These are phyloP conservation scores for Leptomonas pyrrhocoris DNA, from an alignment of 208 protist species.

Conservation along the genomic window DNA sequence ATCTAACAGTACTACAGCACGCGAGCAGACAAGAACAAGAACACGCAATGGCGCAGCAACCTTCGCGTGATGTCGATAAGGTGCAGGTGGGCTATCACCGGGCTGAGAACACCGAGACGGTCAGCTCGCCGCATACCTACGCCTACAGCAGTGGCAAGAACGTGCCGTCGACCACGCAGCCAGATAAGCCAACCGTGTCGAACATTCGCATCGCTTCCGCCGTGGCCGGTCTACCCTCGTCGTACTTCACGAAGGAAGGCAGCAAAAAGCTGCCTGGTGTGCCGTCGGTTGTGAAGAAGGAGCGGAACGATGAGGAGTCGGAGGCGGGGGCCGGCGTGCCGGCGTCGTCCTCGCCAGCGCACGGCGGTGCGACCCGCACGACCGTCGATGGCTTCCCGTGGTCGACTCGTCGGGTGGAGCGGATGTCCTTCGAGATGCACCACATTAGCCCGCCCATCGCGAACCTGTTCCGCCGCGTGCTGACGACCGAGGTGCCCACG, in stretches of 20 bases:
- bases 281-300: conserved; percentile 6
- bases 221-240: conserved; percentile 49
- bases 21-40: neutral
- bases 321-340: conserved; percentile 8
- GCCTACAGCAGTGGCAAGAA: conserved; percentile 38
- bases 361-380: conserved; percentile 1
- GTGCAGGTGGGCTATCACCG: conserved; percentile 78
- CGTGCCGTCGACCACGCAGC: conserved; percentile 54
- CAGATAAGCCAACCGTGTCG: conserved; percentile 73
- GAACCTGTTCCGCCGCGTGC: conserved; percentile 97
- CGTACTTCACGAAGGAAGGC: conserved; percentile 22
- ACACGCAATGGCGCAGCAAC: conserved; percentile 9
- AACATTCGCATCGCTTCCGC: conserved; percentile 75
- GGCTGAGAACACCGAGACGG: conserved; percentile 81
- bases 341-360: conserved; percentile 7
- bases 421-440: conserved; percentile 84
- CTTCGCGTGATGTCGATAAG: conserved; percentile 52
- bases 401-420: conserved; percentile 77
- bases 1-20: too few species aligned
- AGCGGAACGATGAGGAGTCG: conserved; percentile 36
- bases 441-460: conserved; percentile 91
- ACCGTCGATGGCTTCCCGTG: conserved; percentile 43
- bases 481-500: conserved; percentile 97
- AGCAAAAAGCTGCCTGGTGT: neutral
- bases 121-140: conserved; percentile 85